phyloP scores from a whole-genome alignment of 2,329 filamentous ascomycete genomes.

The Hymenoscyphus fructigenus region DNA sequence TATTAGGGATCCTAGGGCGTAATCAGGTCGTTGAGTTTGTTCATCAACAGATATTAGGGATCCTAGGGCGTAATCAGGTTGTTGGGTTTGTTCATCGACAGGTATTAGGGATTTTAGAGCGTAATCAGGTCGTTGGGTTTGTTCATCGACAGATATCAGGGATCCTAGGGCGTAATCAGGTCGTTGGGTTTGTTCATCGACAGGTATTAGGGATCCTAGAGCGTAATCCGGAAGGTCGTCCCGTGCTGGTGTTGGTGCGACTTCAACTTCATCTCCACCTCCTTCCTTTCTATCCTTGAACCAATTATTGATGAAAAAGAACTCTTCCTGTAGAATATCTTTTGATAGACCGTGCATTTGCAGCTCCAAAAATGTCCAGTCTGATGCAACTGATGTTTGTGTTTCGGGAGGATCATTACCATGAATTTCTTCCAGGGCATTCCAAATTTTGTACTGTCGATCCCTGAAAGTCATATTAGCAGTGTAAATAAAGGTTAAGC shows the following conservation, averaged over 20 bases:
- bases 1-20: conserved; percentile 14
- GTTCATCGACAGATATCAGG: conserved; percentile 12
- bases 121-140: conserved; percentile 17
- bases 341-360: conserved; percentile 17
- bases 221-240: conserved; percentile 20
- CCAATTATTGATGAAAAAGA: conserved; percentile 26
- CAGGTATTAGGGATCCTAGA: conserved; percentile 9
- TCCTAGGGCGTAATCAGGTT: conserved; percentile 18
- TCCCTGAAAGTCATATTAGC: conserved; percentile 5
- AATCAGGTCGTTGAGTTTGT: conserved; percentile 16
- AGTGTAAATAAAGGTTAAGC: neutral
- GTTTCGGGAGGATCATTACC: conserved; percentile 13
- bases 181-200: conserved; percentile 16
- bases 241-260: neutral
- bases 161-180: conserved; percentile 18
- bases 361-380: conserved; percentile 22
- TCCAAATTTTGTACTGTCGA: conserved; percentile 15
- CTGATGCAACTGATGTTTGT: conserved; percentile 13
- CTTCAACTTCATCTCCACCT: conserved; percentile 1
- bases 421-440: conserved; percentile 15
- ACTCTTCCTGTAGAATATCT: conserved; percentile 21
- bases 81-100: conserved; percentile 15
- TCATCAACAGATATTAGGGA: conserved; percentile 10
- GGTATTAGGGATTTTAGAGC: conserved; percentile 10
- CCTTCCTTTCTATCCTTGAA: conserved; percentile 18